Evolutionary conservation across 2,329 filamentous ascomycete species (phyloP), one percentile per base, ranked within the genome.

Genomic region (Pleurostoma richardsiae): DNA sequence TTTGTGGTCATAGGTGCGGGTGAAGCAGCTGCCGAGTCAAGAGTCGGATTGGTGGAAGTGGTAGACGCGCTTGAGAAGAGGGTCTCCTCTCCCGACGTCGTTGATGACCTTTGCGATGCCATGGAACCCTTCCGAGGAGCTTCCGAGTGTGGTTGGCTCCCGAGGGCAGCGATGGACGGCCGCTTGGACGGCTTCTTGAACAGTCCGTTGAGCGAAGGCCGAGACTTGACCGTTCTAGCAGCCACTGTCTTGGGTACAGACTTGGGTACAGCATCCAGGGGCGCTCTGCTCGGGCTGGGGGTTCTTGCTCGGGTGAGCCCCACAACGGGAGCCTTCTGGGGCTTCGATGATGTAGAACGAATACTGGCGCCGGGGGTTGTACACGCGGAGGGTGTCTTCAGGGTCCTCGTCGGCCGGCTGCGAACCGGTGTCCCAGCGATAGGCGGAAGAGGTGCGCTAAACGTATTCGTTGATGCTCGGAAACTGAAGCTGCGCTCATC

Each of bases 121-220:
- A 63, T 47, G 3, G 73, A 71, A 7, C 64, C 62, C 48, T 68
- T 71, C 26, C 64, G 65, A 3, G 68, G 54, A 10, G 63, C 56
- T n/a, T 61, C 59, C 4, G 59, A 42, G 45, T 42, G 56, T 46
- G 5, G 57, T 55, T 42, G 58, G 51, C 29, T 65, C 6, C 29
- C 40, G 56, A 50, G 51, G 46, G 49, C 42, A 5, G 55, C 52
- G n/a, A 48, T 30, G 5, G 48, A 28, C 7, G 54, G 41, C 26
- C 54, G 52, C 45, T 60, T 64, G 0, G 77, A 76, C 1, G 80
- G 73, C 51, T 84, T 85, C 50, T 72, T 74, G 51, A 76, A 76
- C 2, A 82, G 59, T 1, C 74, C 73, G 49, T 71, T 76, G 0
- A 77, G 59, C 0, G 82, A 77, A n/a, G 72, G 69, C 27, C 76